A percentile compares a stretch with the other conserved stretches of the same genome.
phyloP scores from a whole-genome alignment of 106 monocot genomes.

The Apostasia shenzhenica region DNA sequence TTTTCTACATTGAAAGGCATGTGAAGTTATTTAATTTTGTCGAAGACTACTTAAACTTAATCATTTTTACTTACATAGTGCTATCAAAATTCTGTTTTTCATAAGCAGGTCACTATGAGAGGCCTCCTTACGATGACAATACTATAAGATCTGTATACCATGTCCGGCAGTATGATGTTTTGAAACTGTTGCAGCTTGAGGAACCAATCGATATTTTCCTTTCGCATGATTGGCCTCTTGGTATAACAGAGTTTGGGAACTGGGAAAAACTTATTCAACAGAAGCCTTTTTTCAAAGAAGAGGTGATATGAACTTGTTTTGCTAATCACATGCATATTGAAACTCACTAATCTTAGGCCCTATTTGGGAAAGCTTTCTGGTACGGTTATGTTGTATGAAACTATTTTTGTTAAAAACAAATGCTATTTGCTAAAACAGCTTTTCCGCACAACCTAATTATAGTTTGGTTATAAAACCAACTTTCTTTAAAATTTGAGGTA shows the following conservation, averaged over 20 bases:
- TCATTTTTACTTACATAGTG: neutral
- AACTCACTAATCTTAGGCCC: too few relatives aligned
- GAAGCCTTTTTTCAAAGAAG: slow-evolving; percentile 61
- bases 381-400: too few relatives aligned
- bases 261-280: slow-evolving; percentile 56
- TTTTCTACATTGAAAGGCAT: slow-evolving; percentile 2
- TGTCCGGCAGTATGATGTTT: slow-evolving; percentile 91
- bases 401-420: too few relatives aligned
- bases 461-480: too few relatives aligned
- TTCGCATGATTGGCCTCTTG: slow-evolving; percentile 99
- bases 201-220: slow-evolving; percentile 94
- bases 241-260: slow-evolving; percentile 89
- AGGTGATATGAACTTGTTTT: slow-evolving; percentile 34
- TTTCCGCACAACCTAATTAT: too few relatives aligned
- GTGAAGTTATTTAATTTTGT: neutral
- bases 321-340: neutral
- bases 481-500: too few relatives aligned
- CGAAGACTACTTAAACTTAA: neutral
- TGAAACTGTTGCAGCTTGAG: slow-evolving; percentile 80
- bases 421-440: too few relatives aligned
- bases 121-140: slow-evolving; percentile 74
- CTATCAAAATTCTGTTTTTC: slow-evolving; percentile 1
- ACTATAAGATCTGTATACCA: slow-evolving; percentile 86
- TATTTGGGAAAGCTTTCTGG: too few relatives aligned
- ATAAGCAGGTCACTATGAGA: slow-evolving; percentile 77